Evolutionary conservation across 768 basidiomycete species (phyloP).

Genomic region (Termitomyces sp.): DNA sequence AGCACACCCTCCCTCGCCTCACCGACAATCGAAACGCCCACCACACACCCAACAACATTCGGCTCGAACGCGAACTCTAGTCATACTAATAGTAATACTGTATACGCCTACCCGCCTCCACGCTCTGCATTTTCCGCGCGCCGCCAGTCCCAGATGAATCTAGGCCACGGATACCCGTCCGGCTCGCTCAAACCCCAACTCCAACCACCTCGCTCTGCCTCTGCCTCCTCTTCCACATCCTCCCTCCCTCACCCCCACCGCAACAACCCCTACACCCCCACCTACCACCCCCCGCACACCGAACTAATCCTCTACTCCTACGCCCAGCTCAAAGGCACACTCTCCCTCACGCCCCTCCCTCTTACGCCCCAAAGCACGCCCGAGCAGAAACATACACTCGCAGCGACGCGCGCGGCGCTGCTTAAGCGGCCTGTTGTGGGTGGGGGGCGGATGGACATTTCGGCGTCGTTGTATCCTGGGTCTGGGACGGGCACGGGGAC

Average conservation of each 20-base stretch:
- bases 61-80: no score
- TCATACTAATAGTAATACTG: constrained; percentile 6
- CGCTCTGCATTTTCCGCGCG: constrained; percentile 12
- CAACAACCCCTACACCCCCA: constrained; percentile 28
- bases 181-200: constrained; percentile 20
- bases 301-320: constrained; percentile 85
- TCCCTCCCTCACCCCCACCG: no score
- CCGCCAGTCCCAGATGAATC: constrained; percentile 30
- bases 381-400: constrained; percentile 46
- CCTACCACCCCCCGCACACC: constrained; percentile 36
- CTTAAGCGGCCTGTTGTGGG: constrained; percentile 52
- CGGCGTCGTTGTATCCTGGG: constrained; percentile 40
- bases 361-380: no score
- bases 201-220: constrained; percentile 11
- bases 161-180: constrained; percentile 49
- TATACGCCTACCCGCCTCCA: constrained; percentile 36
- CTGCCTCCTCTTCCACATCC: constrained; percentile 2
- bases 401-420: constrained; percentile 48
- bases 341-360: constrained; percentile 56
- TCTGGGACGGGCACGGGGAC: no score
- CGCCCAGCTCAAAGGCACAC: constrained; percentile 72
- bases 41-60: background rate
- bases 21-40: constrained; percentile 31
- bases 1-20: constrained; percentile 31
- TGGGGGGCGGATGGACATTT: constrained; percentile 82